Conservation (phyloP, 2,329 filamentous ascomycete genomes). For the Ceratocystis colombiana region DNA sequence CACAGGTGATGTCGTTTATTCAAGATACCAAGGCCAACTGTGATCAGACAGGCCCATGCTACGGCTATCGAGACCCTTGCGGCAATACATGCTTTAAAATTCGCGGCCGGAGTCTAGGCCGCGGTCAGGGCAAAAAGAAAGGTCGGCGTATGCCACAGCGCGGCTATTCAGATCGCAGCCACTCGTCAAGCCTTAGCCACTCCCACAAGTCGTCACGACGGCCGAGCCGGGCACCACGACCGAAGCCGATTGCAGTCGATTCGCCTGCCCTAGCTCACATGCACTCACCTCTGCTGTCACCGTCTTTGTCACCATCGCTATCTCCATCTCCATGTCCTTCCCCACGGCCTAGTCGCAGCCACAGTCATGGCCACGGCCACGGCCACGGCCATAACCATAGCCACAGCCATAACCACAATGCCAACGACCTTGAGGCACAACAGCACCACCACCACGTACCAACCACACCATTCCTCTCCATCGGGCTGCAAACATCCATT, state of each 20-base stretch:
- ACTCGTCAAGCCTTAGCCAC: background rate
- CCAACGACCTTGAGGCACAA: slow-evolving; percentile 36
- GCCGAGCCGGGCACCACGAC: background rate
- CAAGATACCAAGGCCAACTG: slow-evolving; percentile 55
- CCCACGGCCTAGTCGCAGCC: slow-evolving; percentile 14
- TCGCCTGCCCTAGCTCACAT: background rate
- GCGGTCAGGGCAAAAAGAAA: slow-evolving; percentile 1
- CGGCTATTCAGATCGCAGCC: slow-evolving; percentile 2
- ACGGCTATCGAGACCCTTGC: slow-evolving; percentile 55
- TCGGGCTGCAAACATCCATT: slow-evolving; percentile 90
- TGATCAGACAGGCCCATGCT: slow-evolving; percentile 51
- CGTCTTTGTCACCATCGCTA: background rate
- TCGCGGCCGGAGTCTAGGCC: background rate
- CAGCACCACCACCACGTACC: slow-evolving; percentile 90
- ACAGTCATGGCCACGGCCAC: slow-evolving; percentile 18
- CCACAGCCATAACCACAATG: slow-evolving; percentile 25
- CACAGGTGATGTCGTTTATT: slow-evolving; percentile 53
- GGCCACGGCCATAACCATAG: slow-evolving; percentile 25
- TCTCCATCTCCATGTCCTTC: background rate
- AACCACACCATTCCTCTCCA: slow-evolving; percentile 82
- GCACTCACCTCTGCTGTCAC: background rate
- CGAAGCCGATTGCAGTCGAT: background rate
- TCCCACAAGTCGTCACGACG: too few relatives aligned
- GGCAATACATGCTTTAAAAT: slow-evolving; percentile 57
- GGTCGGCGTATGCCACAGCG: background rate